These are phyloP conservation scores for Shiraia bambusicola DNA, from an alignment of 2,329 filamentous ascomycete genomes.

Conservation along the genomic window DNA sequence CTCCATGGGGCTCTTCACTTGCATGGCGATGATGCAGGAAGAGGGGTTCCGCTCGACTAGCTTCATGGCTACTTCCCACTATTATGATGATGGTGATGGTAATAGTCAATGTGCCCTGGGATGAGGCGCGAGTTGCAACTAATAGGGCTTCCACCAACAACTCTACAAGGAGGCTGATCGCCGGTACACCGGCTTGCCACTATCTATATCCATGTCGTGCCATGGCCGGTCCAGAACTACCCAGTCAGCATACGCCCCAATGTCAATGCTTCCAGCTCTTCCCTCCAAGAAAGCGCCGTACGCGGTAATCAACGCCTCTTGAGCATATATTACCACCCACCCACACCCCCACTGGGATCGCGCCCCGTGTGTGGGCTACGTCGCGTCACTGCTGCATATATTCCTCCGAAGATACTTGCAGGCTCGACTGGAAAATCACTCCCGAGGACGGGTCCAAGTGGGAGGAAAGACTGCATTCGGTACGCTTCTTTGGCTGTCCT, in stretches of 20 bases:
- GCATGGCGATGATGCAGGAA: too few relatives aligned
- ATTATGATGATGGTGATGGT: neutral
- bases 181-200: constrained; percentile 50
- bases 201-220: constrained; percentile 55
- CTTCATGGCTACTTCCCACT: too few relatives aligned
- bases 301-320: constrained; percentile 62
- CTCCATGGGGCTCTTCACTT: too few relatives aligned
- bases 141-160: too few relatives aligned
- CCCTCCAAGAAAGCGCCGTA: constrained; percentile 62
- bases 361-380: constrained; percentile 55
- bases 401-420: constrained; percentile 65
- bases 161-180: constrained; percentile 3
- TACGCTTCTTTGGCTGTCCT: constrained; percentile 62
- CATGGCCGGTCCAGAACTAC: constrained; percentile 65
- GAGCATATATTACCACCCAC: constrained; percentile 62
- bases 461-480: constrained; percentile 64
- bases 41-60: too few relatives aligned
- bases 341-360: constrained; percentile 47
- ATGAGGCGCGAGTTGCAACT: constrained; percentile 4
- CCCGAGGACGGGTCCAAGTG: constrained; percentile 59
- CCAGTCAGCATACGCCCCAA: constrained; percentile 69
- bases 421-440: constrained; percentile 74
- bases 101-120: constrained; percentile 2
- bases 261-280: constrained; percentile 59
- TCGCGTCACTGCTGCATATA: constrained; percentile 67